phyloP scores from a whole-genome alignment of 2,329 filamentous ascomycete genomes.

The Claviceps sp. region DNA sequence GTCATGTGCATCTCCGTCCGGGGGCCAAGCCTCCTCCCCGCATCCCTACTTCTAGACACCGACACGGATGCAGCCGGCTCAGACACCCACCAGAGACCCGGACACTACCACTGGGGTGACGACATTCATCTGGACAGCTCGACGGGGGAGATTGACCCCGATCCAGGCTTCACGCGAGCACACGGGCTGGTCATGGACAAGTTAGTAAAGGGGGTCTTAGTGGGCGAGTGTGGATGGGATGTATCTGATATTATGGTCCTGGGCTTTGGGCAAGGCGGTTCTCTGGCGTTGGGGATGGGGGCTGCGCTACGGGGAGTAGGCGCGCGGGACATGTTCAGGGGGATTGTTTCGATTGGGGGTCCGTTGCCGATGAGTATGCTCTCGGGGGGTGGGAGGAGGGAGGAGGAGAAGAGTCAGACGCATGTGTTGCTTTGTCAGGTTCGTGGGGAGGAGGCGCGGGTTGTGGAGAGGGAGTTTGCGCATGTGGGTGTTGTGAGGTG shows the following conservation, averaged over 20 bases:
- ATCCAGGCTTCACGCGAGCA: conserved; percentile 46
- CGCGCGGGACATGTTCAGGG: conserved; percentile 27
- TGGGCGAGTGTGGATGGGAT: conserved; percentile 46
- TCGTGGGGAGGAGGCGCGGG: conserved; percentile 48
- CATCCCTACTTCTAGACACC: conserved; percentile 44
- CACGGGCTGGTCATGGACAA: conserved; percentile 31
- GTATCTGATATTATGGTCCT: conserved; percentile 47
- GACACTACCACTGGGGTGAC: conserved; percentile 53
- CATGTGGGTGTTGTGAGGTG: conserved; percentile 56
- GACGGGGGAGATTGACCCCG: conserved; percentile 42
- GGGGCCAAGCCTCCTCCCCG: conserved; percentile 46
- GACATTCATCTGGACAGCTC: conserved; percentile 40
- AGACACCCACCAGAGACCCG: neutral
- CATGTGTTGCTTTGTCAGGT: conserved; percentile 48
- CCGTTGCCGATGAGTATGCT: conserved; percentile 40
- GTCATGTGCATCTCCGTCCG: conserved; percentile 64
- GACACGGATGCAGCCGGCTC: neutral
- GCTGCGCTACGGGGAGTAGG: conserved; percentile 17
- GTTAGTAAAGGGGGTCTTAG: conserved; percentile 36
- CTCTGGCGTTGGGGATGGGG: conserved; percentile 43
- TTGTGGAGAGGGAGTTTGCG: conserved; percentile 51
- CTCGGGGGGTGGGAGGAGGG: conserved; percentile 22
- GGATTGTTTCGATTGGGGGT: conserved; percentile 51
- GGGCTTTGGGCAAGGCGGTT: conserved; percentile 56
- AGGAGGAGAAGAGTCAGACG: conserved; percentile 43